A percentile compares a stretch with the other conserved stretches of the same genome.
Evolutionary conservation across 805 yeast genomes (phyloP).

Genomic region (Candida multigemmis): DNA sequence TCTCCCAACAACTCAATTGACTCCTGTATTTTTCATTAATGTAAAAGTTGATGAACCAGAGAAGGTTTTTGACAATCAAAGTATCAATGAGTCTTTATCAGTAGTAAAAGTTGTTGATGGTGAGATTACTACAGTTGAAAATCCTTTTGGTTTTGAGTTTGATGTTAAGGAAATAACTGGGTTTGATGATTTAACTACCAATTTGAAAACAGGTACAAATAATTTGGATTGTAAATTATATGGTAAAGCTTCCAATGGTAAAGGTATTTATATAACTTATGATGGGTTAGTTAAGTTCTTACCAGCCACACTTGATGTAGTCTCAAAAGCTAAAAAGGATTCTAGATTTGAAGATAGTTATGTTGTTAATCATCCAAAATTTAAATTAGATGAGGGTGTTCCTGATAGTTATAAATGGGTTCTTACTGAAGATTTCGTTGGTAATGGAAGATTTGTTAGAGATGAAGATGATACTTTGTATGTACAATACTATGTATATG

Average conservation of each 20-base stretch:
- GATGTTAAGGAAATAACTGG: constrained; percentile 26
- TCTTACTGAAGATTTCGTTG: constrained; percentile 37
- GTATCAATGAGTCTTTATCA: constrained; percentile 9
- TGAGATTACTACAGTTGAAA: constrained; percentile 17
- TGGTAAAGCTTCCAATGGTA: constrained; percentile 35
- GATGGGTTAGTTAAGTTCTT: constrained; percentile 38
- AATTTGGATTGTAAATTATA: constrained; percentile 43
- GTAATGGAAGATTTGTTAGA: constrained; percentile 52
- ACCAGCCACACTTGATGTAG: constrained; percentile 24
- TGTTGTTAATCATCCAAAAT: constrained; percentile 38
- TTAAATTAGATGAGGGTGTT: constrained; percentile 32
- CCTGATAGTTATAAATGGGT: constrained; percentile 45
- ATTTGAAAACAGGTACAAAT: constrained; percentile 13
- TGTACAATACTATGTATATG: constrained; percentile 49
- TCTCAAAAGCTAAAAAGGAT: constrained; percentile 18
- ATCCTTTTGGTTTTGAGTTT: constrained; percentile 21
- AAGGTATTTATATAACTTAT: constrained; percentile 34
- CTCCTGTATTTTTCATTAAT: constrained; percentile 22
- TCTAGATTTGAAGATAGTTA: constrained; percentile 38
- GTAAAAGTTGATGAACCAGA: constrained; percentile 14
- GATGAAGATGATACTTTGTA: constrained; percentile 33
- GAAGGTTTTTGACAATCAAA: constrained; percentile 8
- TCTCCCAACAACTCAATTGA: constrained; percentile 14
- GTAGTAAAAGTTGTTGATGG: constrained; percentile 18
- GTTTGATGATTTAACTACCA: constrained; percentile 37